These are phyloP conservation scores for Umbelopsis sp. DNA, from an alignment of 192 early-diverging fungal genomes.

Conservation along the genomic window DNA sequence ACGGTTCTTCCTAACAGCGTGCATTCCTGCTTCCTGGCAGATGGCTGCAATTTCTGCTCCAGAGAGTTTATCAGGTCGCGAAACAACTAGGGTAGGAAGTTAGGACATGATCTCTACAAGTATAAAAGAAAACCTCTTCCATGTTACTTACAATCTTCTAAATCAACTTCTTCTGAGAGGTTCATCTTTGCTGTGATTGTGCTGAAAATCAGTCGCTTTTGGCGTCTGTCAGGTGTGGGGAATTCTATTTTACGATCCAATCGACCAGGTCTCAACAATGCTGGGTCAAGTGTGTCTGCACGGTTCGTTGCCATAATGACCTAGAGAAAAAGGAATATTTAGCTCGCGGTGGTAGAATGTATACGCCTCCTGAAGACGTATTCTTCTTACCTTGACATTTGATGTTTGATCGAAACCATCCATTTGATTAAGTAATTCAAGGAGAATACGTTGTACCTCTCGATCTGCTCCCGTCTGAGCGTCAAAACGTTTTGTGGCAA, in stretches of 20 bases:
- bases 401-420: slow-evolving; percentile 98
- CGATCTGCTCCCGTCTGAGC: slow-evolving; percentile 98
- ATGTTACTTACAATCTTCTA: slow-evolving; percentile 85
- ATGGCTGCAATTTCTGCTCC: slow-evolving; percentile 98
- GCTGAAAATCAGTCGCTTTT: slow-evolving; percentile 96
- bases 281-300: slow-evolving; percentile 96
- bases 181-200: slow-evolving; percentile 98
- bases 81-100: slow-evolving; percentile 70
- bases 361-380: neutral
- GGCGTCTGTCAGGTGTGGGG: slow-evolving; percentile 94
- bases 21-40: slow-evolving; percentile 98
- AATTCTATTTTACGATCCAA: slow-evolving; percentile 99
- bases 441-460: slow-evolving; percentile 96
- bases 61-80: slow-evolving; percentile 93
- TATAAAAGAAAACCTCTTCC: neutral
- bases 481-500: slow-evolving; percentile 98
- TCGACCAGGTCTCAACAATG: slow-evolving; percentile 94
- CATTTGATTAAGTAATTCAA: slow-evolving; percentile 98
- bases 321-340: slow-evolving; percentile 31
- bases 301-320: slow-evolving; percentile 99
- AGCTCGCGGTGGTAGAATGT: neutral
- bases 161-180: slow-evolving; percentile 94
- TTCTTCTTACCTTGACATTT: slow-evolving; percentile 81
- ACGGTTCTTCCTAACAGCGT: slow-evolving; percentile 96
- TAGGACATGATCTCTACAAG: neutral